Conservation (phyloP, 768 basidiomycete genomes). For the Chalciporus sphaerocephalus region DNA sequence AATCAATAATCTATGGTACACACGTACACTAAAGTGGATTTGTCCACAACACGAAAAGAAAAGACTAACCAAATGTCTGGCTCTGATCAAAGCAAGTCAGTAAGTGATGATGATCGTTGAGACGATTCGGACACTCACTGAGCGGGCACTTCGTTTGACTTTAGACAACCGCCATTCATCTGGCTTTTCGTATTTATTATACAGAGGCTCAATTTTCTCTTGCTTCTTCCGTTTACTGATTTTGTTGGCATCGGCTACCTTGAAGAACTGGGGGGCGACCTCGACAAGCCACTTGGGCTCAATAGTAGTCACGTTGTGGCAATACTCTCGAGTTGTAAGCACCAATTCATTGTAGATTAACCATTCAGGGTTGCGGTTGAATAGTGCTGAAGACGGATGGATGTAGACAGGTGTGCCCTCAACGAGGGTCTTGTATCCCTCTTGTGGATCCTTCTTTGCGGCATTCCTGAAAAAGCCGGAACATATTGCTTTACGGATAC, state of each 20-base stretch:
- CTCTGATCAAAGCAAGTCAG: slow-evolving; percentile 44
- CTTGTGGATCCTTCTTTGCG: slow-evolving; percentile 97
- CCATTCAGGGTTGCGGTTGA: slow-evolving; percentile 97
- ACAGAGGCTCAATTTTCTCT: slow-evolving; percentile 96
- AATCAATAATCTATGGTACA: slow-evolving; percentile 12
- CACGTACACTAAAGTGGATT: slow-evolving; percentile 1
- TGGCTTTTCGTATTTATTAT: slow-evolving; percentile 91
- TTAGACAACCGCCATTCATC: slow-evolving; percentile 95
- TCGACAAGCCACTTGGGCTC: slow-evolving; percentile 99
- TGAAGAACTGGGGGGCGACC: slow-evolving; percentile 98
- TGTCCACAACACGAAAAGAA: background rate
- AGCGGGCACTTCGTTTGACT: slow-evolving; percentile 85
- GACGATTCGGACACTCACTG: slow-evolving; percentile 41
- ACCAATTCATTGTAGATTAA: slow-evolving; percentile 93
- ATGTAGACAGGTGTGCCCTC: slow-evolving; percentile 99
- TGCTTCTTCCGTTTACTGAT: slow-evolving; percentile 94
- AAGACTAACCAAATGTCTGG: slow-evolving; percentile 79
- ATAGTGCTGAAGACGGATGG: slow-evolving; percentile 93
- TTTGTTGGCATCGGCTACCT: slow-evolving; percentile 95
- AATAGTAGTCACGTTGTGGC: slow-evolving; percentile 88
- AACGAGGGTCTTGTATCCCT: slow-evolving; percentile 96
- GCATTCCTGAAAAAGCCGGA: slow-evolving; percentile 98
- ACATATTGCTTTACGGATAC: slow-evolving; percentile 91
- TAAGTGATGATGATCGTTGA: background rate
- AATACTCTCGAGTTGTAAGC: slow-evolving; percentile 93